Evolutionary conservation across 768 basidiomycete genomes (phyloP).

Genomic region (Roridomyces roridus): DNA sequence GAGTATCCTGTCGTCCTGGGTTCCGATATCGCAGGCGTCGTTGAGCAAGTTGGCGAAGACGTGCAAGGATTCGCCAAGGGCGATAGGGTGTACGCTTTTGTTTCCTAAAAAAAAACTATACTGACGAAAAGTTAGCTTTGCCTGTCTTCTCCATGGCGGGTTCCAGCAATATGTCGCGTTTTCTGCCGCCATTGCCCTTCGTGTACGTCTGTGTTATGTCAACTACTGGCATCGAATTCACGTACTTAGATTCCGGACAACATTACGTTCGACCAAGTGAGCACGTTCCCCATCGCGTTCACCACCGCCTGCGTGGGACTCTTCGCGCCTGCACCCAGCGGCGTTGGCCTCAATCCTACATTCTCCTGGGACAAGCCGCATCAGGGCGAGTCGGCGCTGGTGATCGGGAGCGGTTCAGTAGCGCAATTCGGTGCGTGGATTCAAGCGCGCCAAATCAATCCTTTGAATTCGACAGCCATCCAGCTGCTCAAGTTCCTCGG

Average conservation of each 20-base stretch:
- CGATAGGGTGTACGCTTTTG: neutral
- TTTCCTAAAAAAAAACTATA: neutral
- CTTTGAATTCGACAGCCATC: constrained; percentile 31
- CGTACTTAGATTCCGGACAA: constrained; percentile 18
- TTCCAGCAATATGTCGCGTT: constrained; percentile 1
- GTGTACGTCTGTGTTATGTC: neutral
- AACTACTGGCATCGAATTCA: too few species aligned
- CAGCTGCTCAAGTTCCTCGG: constrained; percentile 48
- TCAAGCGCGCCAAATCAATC: neutral
- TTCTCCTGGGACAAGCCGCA: constrained; percentile 20
- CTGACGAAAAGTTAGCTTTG: neutral
- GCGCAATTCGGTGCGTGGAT: constrained; percentile 21
- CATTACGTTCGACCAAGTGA: constrained; percentile 17
- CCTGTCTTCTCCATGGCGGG: neutral
- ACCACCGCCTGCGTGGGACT: constrained; percentile 21
- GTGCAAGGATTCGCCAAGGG: neutral
- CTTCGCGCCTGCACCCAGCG: constrained; percentile 17
- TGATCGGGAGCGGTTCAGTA: constrained; percentile 13
- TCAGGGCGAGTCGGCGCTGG: constrained; percentile 20
- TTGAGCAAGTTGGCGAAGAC: neutral
- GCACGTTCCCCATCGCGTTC: constrained; percentile 20
- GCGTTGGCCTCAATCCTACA: constrained; percentile 20
- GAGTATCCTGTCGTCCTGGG: constrained; percentile 3
- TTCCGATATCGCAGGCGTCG: neutral
- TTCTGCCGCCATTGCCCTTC: neutral